phyloP scores from a whole-genome alignment of 169 alveolate genomes.

The Hepatocystis sp. region DNA sequence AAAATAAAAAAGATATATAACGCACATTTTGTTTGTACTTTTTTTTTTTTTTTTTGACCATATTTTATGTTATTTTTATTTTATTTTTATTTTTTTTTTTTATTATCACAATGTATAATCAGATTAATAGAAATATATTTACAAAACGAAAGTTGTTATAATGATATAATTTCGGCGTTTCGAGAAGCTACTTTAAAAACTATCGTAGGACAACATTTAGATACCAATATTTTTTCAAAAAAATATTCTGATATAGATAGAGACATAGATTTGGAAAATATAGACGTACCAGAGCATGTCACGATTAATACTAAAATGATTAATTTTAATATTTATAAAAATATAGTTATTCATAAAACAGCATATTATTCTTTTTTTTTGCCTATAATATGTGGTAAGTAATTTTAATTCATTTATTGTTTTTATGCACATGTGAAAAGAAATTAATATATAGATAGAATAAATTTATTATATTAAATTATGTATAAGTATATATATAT shows the following conservation, averaged over 20 bases:
- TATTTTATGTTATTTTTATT: too few species aligned
- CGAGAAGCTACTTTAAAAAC: constrained; percentile 82
- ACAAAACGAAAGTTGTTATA: constrained; percentile 70
- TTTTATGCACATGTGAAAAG: not conserved
- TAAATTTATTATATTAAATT: too few species aligned
- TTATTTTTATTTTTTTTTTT: too few species aligned
- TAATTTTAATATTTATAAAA: constrained; percentile 45
- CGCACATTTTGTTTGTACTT: too few species aligned
- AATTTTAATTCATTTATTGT: not conserved
- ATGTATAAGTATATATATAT: too few species aligned
- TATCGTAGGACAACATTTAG: constrained; percentile 85
- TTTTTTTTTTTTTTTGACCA: too few species aligned
- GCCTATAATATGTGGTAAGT: constrained; percentile 84
- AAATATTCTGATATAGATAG: constrained; percentile 20
- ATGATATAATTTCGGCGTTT: constrained; percentile 74
- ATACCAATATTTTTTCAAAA: constrained; percentile 77
- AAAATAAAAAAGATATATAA: not conserved
- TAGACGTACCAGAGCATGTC: constrained; percentile 17
- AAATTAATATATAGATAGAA: not conserved
- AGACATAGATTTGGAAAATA: constrained; percentile 12
- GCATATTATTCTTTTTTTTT: constrained; percentile 83
- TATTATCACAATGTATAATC: too few species aligned
- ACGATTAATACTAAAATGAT: constrained; percentile 30
- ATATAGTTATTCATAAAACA: constrained; percentile 79
- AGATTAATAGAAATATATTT: constrained; percentile 56